These are phyloP conservation scores for Ceratocystis cacaofunesta DNA, from an alignment of 2,329 filamentous ascomycete genomes.

Conservation along the genomic window DNA sequence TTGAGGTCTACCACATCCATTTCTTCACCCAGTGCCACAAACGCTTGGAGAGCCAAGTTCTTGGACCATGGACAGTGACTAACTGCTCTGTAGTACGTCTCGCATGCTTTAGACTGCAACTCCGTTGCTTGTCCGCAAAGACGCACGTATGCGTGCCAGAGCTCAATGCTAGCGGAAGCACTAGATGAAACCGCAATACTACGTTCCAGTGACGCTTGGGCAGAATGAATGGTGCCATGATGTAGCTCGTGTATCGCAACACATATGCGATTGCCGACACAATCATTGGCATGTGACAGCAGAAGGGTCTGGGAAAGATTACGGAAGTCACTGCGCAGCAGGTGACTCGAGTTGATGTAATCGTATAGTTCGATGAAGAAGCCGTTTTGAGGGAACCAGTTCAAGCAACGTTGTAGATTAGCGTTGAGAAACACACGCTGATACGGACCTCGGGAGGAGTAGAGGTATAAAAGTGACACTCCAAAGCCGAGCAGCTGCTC, in stretches of 20 bases:
- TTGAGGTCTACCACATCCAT: conserved; percentile 36
- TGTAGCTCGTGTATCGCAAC: conserved; percentile 37
- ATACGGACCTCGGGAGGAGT: conserved; percentile 46
- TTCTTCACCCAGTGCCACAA: conserved; percentile 29
- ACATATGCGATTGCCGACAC: conserved; percentile 32
- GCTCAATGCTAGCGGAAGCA: conserved; percentile 22
- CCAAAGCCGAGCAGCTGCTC: conserved; percentile 58
- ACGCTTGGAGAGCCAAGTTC: conserved; percentile 37
- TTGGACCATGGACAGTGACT: conserved; percentile 36
- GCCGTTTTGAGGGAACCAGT: conserved; percentile 58
- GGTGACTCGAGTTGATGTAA: conserved; percentile 58
- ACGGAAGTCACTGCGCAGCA: conserved; percentile 64
- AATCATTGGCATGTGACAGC: conserved; percentile 28
- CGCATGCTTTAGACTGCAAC: conserved; percentile 29
- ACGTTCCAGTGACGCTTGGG: conserved; percentile 37
- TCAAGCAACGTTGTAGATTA: conserved; percentile 45
- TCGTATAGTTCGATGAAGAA: conserved; percentile 57
- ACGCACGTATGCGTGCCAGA: conserved; percentile 38
- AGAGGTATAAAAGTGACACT: conserved; percentile 49
- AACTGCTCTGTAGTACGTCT: conserved; percentile 34
- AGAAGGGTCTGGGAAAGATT: conserved; percentile 43
- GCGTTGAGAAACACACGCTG: conserved; percentile 50
- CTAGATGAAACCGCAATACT: conserved; percentile 31
- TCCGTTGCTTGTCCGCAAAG: conserved; percentile 30
- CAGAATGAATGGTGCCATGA: conserved; percentile 35